phyloP scores from a whole-genome alignment of 2,329 filamentous ascomycete species.

The Mariannaea sp. region DNA sequence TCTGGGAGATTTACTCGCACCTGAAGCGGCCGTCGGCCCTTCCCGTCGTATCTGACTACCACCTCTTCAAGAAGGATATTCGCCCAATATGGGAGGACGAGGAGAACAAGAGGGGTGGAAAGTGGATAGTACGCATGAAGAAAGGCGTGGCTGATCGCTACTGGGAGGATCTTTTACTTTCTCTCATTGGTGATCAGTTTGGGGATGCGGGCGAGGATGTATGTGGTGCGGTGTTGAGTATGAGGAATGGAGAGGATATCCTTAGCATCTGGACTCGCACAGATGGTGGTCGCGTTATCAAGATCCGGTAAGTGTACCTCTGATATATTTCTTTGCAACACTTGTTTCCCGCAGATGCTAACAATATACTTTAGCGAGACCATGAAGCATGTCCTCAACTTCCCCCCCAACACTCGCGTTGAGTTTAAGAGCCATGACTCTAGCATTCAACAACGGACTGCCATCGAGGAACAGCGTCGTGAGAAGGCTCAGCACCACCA shows the following conservation, averaged over 20 bases:
- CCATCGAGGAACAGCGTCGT: constrained; percentile 88
- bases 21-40: constrained; percentile 86
- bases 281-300: constrained; percentile 90
- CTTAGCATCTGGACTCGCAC: constrained; percentile 97
- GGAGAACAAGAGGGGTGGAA: constrained; percentile 92
- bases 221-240: constrained; percentile 91
- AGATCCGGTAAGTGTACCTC: constrained; percentile 78
- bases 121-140: constrained; percentile 96
- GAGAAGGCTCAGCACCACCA: constrained; percentile 69
- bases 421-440: constrained; percentile 97
- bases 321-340: background rate
- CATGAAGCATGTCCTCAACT: constrained; percentile 85
- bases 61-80: constrained; percentile 96
- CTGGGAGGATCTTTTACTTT: constrained; percentile 92
- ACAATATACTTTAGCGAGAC: constrained; percentile 70
- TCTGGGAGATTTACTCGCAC: constrained; percentile 87
- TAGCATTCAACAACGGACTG: constrained; percentile 88
- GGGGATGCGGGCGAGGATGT: constrained; percentile 91
- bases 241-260: constrained; percentile 94
- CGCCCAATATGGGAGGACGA: constrained; percentile 98
- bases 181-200: constrained; percentile 93
- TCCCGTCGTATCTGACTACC: constrained; percentile 94
- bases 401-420: constrained; percentile 87
- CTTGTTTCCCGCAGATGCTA: constrained; percentile 20
- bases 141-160: constrained; percentile 96